A percentile compares a stretch with the other conserved stretches of the same genome.
phyloP scores from a whole-genome alignment of 2,329 filamentous ascomycete species.

The Fusarium albidum region DNA sequence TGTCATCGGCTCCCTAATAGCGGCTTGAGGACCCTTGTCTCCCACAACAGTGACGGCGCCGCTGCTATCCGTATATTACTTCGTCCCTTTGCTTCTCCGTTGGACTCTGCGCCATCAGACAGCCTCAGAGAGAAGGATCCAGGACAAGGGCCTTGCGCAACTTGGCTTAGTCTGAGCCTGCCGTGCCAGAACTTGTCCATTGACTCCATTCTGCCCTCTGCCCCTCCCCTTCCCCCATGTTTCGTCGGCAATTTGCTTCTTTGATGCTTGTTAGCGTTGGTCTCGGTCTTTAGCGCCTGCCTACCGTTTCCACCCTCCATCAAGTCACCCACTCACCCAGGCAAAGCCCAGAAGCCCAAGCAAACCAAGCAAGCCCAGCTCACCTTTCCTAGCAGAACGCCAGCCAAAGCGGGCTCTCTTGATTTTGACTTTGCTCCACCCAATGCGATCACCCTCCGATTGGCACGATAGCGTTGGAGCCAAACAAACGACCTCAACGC shows the following conservation, averaged over 20 bases:
- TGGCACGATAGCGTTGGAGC: conserved; percentile 43
- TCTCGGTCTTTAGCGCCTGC: conserved; percentile 22
- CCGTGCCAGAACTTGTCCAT: not conserved
- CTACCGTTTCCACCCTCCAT: conserved; percentile 13
- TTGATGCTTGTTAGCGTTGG: conserved; percentile 32
- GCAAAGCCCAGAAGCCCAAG: conserved; percentile 11
- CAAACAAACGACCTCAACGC: conserved; percentile 31
- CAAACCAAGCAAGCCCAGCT: conserved; percentile 5
- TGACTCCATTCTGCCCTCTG: not conserved
- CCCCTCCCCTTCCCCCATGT: conserved; percentile 1
- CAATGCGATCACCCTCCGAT: conserved; percentile 45
- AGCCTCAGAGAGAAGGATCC: too few relatives aligned
- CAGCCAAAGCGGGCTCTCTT: conserved; percentile 22
- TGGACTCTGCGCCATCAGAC: too few relatives aligned
- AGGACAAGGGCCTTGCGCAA: too few relatives aligned
- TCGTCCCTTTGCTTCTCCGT: too few relatives aligned
- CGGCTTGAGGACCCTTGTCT: too few relatives aligned
- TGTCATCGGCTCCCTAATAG: too few relatives aligned
- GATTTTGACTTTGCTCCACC: conserved; percentile 38
- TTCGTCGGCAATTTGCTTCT: conserved; percentile 29
- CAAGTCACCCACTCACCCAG: conserved; percentile 18
- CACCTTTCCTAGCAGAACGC: too few relatives aligned
- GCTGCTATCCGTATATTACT: too few relatives aligned
- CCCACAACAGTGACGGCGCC: too few relatives aligned
- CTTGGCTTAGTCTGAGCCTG: not conserved